Evolutionary conservation across 2,329 filamentous ascomycete species (phyloP).

Genomic region (Monilinia polystroma): DNA sequence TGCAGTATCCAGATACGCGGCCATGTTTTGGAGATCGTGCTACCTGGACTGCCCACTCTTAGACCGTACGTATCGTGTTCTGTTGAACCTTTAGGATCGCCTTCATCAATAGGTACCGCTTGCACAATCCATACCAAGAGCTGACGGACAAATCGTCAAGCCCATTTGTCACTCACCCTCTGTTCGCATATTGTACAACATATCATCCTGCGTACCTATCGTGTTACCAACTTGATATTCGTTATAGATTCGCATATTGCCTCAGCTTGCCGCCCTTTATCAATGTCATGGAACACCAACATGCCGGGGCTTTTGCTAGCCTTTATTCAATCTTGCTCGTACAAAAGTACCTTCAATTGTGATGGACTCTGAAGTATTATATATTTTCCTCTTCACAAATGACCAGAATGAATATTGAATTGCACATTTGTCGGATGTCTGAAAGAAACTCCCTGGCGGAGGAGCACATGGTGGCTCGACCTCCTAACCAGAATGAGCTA

Average conservation of each 20-base stretch:
- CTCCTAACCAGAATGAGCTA: neutral
- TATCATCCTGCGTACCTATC: conserved; percentile 14
- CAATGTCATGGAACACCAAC: conserved; percentile 12
- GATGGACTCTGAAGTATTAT: neutral
- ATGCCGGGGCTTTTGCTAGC: conserved; percentile 10
- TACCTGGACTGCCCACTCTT: conserved; percentile 6
- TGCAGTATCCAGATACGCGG: conserved; percentile 25
- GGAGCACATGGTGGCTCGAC: conserved; percentile 13
- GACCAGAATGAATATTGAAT: neutral
- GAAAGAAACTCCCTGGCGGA: neutral
- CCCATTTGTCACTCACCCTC: conserved; percentile 5
- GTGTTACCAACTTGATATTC: conserved; percentile 10
- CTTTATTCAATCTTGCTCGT: conserved; percentile 4
- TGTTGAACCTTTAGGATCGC: conserved; percentile 4
- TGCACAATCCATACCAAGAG: conserved; percentile 4
- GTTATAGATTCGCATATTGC: conserved; percentile 20
- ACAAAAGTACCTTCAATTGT: neutral
- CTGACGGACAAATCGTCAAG: conserved; percentile 15
- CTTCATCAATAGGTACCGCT: neutral
- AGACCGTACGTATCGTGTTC: neutral
- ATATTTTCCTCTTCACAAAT: neutral
- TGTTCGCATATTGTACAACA: conserved; percentile 12
- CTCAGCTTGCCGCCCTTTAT: conserved; percentile 16
- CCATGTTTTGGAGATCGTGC: conserved; percentile 19
- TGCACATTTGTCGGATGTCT: neutral